Conservation (phyloP, 1,139 yeast species). For the Blastobotrys indianensis region DNA sequence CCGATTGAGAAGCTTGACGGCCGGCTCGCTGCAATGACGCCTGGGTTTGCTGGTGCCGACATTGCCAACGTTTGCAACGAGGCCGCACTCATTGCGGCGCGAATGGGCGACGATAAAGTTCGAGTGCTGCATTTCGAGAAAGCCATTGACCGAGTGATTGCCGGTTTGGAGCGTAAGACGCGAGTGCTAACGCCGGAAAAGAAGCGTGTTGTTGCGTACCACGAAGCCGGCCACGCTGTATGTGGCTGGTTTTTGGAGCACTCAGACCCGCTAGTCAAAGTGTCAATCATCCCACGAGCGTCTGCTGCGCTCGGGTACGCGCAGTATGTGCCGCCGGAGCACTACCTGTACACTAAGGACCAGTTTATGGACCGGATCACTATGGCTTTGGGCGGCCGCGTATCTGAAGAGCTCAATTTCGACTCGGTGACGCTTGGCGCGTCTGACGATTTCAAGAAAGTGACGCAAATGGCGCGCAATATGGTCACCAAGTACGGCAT, state of each 20-base stretch:
- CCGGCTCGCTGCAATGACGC: slow-evolving; percentile 88
- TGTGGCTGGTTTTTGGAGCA: slow-evolving; percentile 91
- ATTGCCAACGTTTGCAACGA: slow-evolving; percentile 96
- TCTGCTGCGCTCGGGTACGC: slow-evolving; percentile 98
- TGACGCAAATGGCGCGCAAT: slow-evolving; percentile 87
- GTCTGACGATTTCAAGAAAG: slow-evolving; percentile 91
- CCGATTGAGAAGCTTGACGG: slow-evolving; percentile 61
- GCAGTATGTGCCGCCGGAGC: slow-evolving; percentile 92
- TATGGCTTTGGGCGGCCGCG: slow-evolving; percentile 96
- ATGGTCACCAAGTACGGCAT: slow-evolving; percentile 93
- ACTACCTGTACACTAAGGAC: slow-evolving; percentile 68
- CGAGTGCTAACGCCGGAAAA: slow-evolving; percentile 78
- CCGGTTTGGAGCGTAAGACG: slow-evolving; percentile 89
- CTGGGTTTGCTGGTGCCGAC: slow-evolving; percentile 98
- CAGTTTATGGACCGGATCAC: slow-evolving; percentile 88
- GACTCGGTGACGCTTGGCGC: slow-evolving; percentile 92
- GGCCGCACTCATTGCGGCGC: slow-evolving; percentile 94
- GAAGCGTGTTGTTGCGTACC: slow-evolving; percentile 86
- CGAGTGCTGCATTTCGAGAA: slow-evolving; percentile 78
- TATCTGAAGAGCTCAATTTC: slow-evolving; percentile 88
- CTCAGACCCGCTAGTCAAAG: slow-evolving; percentile 92
- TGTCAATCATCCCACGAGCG: slow-evolving; percentile 93
- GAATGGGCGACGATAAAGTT: slow-evolving; percentile 65
- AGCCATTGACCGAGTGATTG: slow-evolving; percentile 96
- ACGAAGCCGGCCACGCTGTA: slow-evolving; percentile 97